Evolutionary conservation across 768 basidiomycete species (phyloP).

Genomic region (Agaricus sinodeliciosus): DNA sequence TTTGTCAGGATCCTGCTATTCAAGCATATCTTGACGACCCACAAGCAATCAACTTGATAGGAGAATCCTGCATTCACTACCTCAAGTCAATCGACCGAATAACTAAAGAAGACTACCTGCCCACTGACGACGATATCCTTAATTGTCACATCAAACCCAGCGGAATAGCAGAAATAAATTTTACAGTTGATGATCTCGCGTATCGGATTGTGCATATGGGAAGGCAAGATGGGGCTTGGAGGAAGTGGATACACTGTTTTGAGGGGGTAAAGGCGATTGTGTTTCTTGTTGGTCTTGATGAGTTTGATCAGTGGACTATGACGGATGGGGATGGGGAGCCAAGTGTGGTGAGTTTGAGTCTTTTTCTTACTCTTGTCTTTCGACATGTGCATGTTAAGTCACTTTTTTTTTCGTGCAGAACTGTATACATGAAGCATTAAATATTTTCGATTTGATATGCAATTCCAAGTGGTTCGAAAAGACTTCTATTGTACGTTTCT

Average conservation of each 20-base stretch:
- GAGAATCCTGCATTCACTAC: not conserved
- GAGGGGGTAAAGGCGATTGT: not conserved
- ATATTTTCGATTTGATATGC: not conserved
- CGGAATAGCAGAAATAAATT: not conserved
- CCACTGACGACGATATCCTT: not conserved
- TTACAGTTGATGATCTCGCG: not conserved
- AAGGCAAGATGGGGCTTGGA: not conserved
- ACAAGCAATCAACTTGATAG: too few species aligned
- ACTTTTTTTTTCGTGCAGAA: not conserved
- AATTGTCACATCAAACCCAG: not conserved
- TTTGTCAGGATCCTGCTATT: not conserved
- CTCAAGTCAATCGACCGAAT: not conserved
- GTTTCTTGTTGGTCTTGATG: not conserved
- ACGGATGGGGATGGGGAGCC: not conserved
- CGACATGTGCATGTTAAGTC: not conserved
- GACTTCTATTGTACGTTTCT: not conserved
- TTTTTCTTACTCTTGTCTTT: not conserved
- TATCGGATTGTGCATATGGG: not conserved
- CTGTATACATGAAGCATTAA: not conserved
- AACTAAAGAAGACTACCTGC: not conserved
- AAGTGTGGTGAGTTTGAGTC: not conserved
- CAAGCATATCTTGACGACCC: not conserved
- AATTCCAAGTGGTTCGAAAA: not conserved
- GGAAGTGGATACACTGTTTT: not conserved
- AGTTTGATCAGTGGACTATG: not conserved